These are phyloP conservation scores for Calvatia gigantea DNA, from an alignment of 768 basidiomycete genomes.

Conservation along the genomic window DNA sequence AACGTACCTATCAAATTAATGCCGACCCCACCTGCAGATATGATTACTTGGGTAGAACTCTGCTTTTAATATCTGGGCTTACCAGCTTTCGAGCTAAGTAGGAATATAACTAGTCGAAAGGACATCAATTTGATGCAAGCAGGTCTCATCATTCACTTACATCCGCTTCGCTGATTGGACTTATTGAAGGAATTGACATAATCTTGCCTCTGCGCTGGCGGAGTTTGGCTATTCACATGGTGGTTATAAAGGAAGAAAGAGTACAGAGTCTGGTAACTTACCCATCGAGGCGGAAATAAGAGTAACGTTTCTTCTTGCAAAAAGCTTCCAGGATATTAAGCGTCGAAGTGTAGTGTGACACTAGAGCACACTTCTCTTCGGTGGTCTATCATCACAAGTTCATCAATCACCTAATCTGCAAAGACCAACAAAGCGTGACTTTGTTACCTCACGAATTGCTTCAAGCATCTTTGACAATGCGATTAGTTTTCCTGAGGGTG, in stretches of 20 bases:
- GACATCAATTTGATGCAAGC: background rate
- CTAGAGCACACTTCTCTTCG: slow-evolving; percentile 91
- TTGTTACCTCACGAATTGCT: slow-evolving; percentile 50
- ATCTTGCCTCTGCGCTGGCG: slow-evolving; percentile 74
- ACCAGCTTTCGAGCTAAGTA: slow-evolving; percentile 89
- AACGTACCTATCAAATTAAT: slow-evolving; percentile 79
- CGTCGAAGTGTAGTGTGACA: slow-evolving; percentile 96
- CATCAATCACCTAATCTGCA: background rate
- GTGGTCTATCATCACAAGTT: slow-evolving; percentile 46
- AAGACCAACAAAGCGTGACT: background rate
- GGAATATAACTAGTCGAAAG: slow-evolving; percentile 67
- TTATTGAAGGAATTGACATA: slow-evolving; percentile 89
- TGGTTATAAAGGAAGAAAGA: background rate
- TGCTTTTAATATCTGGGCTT: slow-evolving; percentile 3
- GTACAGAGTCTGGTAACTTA: slow-evolving; percentile 26
- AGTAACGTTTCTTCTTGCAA: slow-evolving; percentile 74
- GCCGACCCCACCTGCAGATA: slow-evolving; percentile 73
- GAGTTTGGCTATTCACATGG: slow-evolving; percentile 56
- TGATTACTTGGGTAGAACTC: too few species aligned
- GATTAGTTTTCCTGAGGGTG: slow-evolving; percentile 63
- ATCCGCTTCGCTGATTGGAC: slow-evolving; percentile 64
- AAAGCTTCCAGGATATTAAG: slow-evolving; percentile 88
- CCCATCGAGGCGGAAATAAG: slow-evolving; percentile 88
- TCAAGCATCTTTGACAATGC: slow-evolving; percentile 64
- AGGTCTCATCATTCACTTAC: slow-evolving; percentile 37